Conservation (phyloP, 2,329 filamentous ascomycete species). For the Plectosphaerella cucumerina region DNA sequence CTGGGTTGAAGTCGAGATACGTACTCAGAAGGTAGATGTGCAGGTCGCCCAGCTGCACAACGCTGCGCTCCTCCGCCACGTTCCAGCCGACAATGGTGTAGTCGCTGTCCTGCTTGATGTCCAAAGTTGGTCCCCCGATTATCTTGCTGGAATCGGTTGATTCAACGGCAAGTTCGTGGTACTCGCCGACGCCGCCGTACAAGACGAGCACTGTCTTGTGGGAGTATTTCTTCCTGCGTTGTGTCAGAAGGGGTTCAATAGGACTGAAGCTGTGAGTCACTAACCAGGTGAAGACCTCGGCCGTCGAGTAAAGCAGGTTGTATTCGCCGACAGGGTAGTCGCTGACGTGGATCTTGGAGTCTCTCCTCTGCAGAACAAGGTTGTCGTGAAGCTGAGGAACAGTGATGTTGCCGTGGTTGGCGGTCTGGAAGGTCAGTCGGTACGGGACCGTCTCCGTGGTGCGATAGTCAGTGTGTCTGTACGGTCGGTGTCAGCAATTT, state of each 20-base stretch:
- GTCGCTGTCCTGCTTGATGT: conserved; percentile 6
- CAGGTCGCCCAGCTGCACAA: conserved; percentile 9
- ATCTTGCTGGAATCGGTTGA: conserved; percentile 5
- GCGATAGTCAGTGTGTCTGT: conserved; percentile 59
- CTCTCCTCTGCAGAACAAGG: conserved; percentile 52
- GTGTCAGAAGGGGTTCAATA: background rate
- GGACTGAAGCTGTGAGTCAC: background rate
- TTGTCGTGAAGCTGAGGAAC: conserved; percentile 52
- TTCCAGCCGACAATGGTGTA: conserved; percentile 12
- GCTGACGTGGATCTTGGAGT: conserved; percentile 60
- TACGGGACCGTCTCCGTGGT: conserved; percentile 52
- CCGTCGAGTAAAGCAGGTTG: conserved; percentile 60
- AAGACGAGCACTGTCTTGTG: conserved; percentile 54
- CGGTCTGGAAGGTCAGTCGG: conserved; percentile 53
- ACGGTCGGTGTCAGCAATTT: background rate
- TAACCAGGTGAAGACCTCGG: conserved; percentile 58
- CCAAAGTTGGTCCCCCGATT: conserved; percentile 7
- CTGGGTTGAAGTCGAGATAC: conserved; percentile 1
- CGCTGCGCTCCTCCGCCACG: conserved; percentile 10
- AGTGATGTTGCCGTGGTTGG: conserved; percentile 41
- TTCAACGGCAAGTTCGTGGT: conserved; percentile 52
- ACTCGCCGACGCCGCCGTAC: conserved; percentile 55
- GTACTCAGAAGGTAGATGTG: conserved; percentile 23
- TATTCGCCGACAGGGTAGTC: conserved; percentile 56
- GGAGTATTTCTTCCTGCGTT: conserved; percentile 47